These are phyloP conservation scores for Miscanthus lutarioriparius DNA, from an alignment of 176 grass and related monocot species.

Conservation along the genomic window DNA sequence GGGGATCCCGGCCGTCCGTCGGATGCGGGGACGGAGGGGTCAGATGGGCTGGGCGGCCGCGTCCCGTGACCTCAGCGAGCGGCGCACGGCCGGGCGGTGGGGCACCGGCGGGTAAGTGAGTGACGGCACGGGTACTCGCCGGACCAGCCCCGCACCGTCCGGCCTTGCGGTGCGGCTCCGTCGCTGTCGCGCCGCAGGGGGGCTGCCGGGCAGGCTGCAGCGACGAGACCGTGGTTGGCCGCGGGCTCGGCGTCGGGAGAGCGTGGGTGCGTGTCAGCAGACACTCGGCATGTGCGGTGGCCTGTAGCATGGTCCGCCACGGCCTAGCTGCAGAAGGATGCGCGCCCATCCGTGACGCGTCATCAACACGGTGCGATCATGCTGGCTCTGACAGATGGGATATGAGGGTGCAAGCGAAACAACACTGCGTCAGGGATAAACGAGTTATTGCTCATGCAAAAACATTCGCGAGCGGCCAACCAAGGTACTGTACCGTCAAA, in stretches of 20 bases:
- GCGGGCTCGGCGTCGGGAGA: not conserved
- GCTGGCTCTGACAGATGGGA: not conserved
- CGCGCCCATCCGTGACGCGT: too few species aligned
- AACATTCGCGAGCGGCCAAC: too few species aligned
- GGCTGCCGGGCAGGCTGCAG: not conserved
- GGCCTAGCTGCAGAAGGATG: not conserved
- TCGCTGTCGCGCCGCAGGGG: slow-evolving; percentile 35
- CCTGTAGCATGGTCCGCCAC: not conserved
- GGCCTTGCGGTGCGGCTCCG: not conserved
- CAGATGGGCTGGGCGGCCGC: not conserved
- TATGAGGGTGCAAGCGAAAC: not conserved
- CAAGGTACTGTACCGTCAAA: too few species aligned
- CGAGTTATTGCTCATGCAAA: too few species aligned
- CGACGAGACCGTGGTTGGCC: not conserved
- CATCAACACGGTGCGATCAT: not conserved
- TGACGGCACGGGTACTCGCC: slow-evolving; percentile 34
- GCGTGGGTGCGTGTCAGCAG: not conserved
- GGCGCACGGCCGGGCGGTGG: not conserved
- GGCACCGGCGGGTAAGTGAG: not conserved
- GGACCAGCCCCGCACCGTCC: slow-evolving; percentile 15
- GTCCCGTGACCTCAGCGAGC: not conserved
- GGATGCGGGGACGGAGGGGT: not conserved
- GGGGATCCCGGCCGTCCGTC: not conserved
- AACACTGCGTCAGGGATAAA: not conserved
- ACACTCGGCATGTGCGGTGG: not conserved